Conservation (phyloP, 495 filamentous ascomycete genomes). For the Hypomontagnella submonticulosa region DNA sequence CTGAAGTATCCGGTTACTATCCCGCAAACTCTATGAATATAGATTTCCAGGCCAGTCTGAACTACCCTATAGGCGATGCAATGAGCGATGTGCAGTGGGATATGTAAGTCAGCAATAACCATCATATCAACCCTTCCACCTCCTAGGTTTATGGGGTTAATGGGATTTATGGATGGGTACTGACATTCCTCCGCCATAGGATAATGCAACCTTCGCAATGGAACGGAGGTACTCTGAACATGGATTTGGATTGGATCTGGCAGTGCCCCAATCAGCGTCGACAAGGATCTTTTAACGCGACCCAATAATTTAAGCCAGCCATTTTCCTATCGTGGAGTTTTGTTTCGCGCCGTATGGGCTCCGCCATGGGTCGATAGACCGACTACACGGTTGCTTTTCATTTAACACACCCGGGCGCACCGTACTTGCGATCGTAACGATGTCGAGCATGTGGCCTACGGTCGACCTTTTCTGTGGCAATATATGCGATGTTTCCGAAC, state of each 20-base stretch:
- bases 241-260: conserved; percentile 41
- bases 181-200: conserved; percentile 17
- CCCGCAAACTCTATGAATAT: conserved; percentile 6
- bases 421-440: too few species aligned
- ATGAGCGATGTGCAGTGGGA: conserved; percentile 40
- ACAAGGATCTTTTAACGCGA: conserved; percentile 23
- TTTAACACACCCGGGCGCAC: too few species aligned
- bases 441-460: too few species aligned
- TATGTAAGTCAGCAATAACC: conserved; percentile 29
- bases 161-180: conserved; percentile 1
- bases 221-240: conserved; percentile 35
- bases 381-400: too few species aligned
- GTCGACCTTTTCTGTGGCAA: too few species aligned
- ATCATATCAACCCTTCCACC: background rate
- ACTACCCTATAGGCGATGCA: background rate
- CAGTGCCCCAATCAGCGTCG: conserved; percentile 40
- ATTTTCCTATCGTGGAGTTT: too few species aligned
- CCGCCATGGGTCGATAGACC: too few species aligned
- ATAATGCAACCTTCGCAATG: conserved; percentile 38
- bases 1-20: conserved; percentile 19
- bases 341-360: too few species aligned
- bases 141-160: background rate
- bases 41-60: conserved; percentile 13
- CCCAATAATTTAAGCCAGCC: background rate
- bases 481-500: too few species aligned